phyloP scores from a whole-genome alignment of 805 yeast species.

The Monosporozyma solicola region DNA sequence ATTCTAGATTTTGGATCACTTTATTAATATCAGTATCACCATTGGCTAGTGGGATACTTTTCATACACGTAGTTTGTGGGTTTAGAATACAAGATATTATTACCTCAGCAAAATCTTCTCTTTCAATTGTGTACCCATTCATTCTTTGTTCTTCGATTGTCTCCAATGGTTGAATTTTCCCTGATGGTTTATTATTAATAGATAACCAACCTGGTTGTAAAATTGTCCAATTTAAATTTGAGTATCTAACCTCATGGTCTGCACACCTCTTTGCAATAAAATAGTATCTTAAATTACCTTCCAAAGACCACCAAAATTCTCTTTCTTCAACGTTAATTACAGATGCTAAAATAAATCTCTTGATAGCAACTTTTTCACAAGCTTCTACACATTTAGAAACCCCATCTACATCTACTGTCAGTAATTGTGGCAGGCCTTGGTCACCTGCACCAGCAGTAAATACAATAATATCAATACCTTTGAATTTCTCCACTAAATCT shows the following conservation, averaged over 20 bases:
- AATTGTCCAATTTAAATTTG: constrained; percentile 44
- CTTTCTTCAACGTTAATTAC: constrained; percentile 46
- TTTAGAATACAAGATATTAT: constrained; percentile 33
- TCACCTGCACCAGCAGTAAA: constrained; percentile 59
- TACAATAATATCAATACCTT: constrained; percentile 45
- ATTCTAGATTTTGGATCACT: constrained; percentile 4
- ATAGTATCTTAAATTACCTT: constrained; percentile 34
- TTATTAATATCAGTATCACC: constrained; percentile 32
- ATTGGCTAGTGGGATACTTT: constrained; percentile 32
- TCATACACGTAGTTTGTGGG: constrained; percentile 26
- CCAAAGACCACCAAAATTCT: constrained; percentile 33
- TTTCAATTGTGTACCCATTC: constrained; percentile 26
- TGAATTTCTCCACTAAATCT: constrained; percentile 24
- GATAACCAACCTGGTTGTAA: constrained; percentile 40
- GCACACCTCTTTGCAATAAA: constrained; percentile 55
- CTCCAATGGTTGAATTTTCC: constrained; percentile 29
- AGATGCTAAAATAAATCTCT: constrained; percentile 39
- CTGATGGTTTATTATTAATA: constrained; percentile 29
- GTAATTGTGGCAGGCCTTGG: constrained; percentile 35
- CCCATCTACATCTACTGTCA: constrained; percentile 51
- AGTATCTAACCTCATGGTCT: constrained; percentile 36
- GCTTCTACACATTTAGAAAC: constrained; percentile 51
- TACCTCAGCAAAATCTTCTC: constrained; percentile 51
- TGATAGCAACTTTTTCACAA: constrained; percentile 31
- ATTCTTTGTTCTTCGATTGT: constrained; percentile 7